A percentile compares a stretch with the other conserved stretches of the same genome.
Evolutionary conservation across 768 basidiomycete species (phyloP).

Genomic region (Austroboletus festivus): DNA sequence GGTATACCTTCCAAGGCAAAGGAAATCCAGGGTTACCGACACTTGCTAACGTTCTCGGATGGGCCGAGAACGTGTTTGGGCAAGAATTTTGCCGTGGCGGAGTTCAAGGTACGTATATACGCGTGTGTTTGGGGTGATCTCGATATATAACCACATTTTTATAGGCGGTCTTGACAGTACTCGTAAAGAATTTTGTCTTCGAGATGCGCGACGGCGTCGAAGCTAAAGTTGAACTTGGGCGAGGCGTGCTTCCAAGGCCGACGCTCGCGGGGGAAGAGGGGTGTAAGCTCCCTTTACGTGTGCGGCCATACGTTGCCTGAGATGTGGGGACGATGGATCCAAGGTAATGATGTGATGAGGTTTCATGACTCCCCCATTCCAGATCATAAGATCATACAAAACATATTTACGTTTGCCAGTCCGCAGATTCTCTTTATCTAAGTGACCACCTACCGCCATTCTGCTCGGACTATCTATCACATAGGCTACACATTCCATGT

Average conservation of each 20-base stretch:
- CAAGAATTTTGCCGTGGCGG: neutral
- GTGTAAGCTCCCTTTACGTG: neutral
- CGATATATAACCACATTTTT: neutral
- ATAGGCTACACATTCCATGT: too few species aligned
- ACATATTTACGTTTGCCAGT: too few species aligned
- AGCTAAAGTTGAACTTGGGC: neutral
- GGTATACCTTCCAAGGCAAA: neutral
- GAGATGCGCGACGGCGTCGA: neutral
- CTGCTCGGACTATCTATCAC: too few species aligned
- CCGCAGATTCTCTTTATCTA: too few species aligned
- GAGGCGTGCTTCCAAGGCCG: neutral
- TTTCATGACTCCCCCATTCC: too few species aligned
- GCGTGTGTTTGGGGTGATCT: too few species aligned
- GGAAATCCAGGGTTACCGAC: neutral
- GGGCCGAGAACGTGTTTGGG: neutral
- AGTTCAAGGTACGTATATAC: neutral
- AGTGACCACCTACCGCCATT: too few species aligned
- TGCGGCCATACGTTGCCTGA: neutral
- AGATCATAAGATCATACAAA: too few species aligned
- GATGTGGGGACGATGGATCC: too few species aligned
- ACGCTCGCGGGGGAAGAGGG: neutral
- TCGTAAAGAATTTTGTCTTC: neutral
- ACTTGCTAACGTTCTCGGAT: neutral
- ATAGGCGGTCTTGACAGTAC: neutral
- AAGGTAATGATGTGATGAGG: too few species aligned